These are phyloP conservation scores for Moniliophthora roreri DNA, from an alignment of 1,284 basidiomycete species.

Conservation along the genomic window DNA sequence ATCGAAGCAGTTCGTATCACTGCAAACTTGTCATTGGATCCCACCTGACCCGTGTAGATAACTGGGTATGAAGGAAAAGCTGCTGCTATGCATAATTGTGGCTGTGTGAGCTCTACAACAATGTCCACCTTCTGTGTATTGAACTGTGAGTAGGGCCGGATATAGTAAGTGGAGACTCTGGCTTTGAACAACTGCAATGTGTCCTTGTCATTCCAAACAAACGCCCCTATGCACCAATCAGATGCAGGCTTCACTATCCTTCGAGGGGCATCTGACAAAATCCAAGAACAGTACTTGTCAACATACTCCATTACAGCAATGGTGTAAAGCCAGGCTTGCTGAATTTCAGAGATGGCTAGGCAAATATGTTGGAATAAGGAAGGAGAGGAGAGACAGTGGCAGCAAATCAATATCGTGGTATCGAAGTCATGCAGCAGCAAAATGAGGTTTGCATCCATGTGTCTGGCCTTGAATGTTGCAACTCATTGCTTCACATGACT, in stretches of 20 bases:
- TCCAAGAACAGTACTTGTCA: background rate
- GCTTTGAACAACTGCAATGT: background rate
- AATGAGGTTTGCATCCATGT: no score
- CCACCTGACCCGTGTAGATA: slow-evolving; percentile 1
- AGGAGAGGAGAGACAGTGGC: background rate
- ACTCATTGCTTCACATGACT: no score
- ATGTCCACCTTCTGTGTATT: background rate
- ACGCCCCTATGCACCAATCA: slow-evolving; percentile 4
- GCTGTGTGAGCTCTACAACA: background rate
- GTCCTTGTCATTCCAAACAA: slow-evolving; percentile 3
- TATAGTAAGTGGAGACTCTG: slow-evolving; percentile 4
- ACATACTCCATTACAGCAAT: slow-evolving; percentile 1
- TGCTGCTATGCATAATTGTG: background rate
- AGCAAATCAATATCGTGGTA: background rate
- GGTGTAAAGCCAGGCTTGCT: background rate
- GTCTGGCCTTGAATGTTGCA: no score
- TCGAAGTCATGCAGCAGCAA: background rate
- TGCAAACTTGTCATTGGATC: slow-evolving; percentile 9
- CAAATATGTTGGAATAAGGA: background rate
- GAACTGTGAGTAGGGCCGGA: background rate
- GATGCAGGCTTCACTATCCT: background rate
- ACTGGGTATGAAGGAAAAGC: slow-evolving; percentile 2
- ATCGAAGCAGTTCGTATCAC: slow-evolving; percentile 1
- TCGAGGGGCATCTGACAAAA: background rate
- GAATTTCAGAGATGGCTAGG: slow-evolving; percentile 1